These are phyloP conservation scores for Cercophora samala DNA, from an alignment of 495 filamentous ascomycete species.

Conservation along the genomic window DNA sequence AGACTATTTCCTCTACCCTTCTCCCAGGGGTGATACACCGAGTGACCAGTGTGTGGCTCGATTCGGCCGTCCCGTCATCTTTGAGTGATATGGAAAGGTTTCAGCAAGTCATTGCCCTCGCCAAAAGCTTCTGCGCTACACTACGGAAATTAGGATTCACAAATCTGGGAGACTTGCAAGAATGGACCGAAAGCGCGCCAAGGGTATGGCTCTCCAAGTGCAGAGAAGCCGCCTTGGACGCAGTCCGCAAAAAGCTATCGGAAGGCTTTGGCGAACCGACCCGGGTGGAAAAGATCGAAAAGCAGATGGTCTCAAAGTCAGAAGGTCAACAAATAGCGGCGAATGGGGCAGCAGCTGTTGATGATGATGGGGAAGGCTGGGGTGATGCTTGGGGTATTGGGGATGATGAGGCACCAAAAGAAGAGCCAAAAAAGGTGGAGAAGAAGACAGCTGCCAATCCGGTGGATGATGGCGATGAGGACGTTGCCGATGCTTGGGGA, in stretches of 20 bases:
- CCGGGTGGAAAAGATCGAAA: constrained; percentile 79
- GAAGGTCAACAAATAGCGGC: constrained; percentile 60
- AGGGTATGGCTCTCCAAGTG: constrained; percentile 83
- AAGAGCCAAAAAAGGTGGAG: constrained; percentile 21
- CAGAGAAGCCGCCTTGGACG: constrained; percentile 70
- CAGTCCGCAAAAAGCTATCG: constrained; percentile 64
- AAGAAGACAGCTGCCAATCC: neutral
- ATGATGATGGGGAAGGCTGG: constrained; percentile 65
- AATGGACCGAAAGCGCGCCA: constrained; percentile 78
- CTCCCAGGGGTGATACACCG: constrained; percentile 63
- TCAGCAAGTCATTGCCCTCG: constrained; percentile 57
- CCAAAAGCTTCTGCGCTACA: constrained; percentile 58
- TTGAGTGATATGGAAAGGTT: constrained; percentile 67
- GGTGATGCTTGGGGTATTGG: constrained; percentile 66
- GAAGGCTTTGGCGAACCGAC: constrained; percentile 59
- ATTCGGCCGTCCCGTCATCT: constrained; percentile 68
- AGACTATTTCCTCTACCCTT: constrained; percentile 61
- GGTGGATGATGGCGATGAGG: constrained; percentile 39
- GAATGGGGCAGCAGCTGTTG: constrained; percentile 45
- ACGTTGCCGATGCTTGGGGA: constrained; percentile 56
- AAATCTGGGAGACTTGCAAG: constrained; percentile 64
- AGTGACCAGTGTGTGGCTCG: constrained; percentile 69
- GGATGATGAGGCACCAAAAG: constrained; percentile 39
- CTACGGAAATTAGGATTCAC: constrained; percentile 63
- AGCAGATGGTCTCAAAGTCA: constrained; percentile 64